Evolutionary conservation across 345 rosid species (phyloP).

Genomic region (Moringa oleifera): DNA sequence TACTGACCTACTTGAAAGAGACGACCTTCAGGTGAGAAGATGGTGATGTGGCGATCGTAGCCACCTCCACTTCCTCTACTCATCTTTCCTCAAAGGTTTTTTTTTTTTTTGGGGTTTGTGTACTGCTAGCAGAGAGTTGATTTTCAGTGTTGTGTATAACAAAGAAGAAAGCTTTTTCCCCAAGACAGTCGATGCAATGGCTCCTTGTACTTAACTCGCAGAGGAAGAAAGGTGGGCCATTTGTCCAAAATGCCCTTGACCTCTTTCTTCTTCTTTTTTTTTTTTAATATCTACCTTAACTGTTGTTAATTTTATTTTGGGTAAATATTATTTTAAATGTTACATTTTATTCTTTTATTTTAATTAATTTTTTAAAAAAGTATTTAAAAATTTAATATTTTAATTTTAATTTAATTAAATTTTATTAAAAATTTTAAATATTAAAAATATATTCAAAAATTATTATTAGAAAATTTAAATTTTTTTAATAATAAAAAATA

Average conservation of each 20-base stretch:
- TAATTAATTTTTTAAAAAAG: too few relatives aligned
- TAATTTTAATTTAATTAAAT: too few relatives aligned
- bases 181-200: constrained; percentile 2
- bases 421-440: too few relatives aligned
- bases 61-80: constrained; percentile 89
- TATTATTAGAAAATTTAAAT: too few relatives aligned
- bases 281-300: too few relatives aligned
- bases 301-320: too few relatives aligned
- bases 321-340: too few relatives aligned
- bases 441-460: too few relatives aligned
- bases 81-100: constrained; percentile 28
- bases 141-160: neutral
- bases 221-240: constrained; percentile 5
- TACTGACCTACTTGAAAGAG: constrained; percentile 81
- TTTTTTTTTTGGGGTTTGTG: neutral
- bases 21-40: constrained; percentile 89
- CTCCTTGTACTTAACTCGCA: constrained; percentile 1
- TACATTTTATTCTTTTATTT: too few relatives aligned
- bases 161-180: constrained; percentile 3
- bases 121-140: neutral
- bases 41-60: constrained; percentile 83
- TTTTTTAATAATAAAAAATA: too few relatives aligned
- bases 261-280: too few relatives aligned
- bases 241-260: constrained; percentile 7
- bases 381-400: too few relatives aligned